These are phyloP conservation scores for Tricholoma matsutake DNA, from an alignment of 768 basidiomycete genomes.

Conservation along the genomic window DNA sequence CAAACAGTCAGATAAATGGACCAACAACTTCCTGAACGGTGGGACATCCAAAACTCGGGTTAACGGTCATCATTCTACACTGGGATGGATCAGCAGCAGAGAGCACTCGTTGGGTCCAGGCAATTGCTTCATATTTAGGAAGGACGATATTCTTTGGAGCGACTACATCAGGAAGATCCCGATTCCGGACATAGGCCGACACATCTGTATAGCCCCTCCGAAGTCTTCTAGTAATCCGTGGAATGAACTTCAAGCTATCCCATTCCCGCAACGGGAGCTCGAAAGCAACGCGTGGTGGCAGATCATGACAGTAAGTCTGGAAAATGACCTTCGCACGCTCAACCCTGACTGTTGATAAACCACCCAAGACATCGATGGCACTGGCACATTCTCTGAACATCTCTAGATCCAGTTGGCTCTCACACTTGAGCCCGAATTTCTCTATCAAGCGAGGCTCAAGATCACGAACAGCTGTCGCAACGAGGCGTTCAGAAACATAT, in stretches of 20 bases:
- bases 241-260: conserved; percentile 39
- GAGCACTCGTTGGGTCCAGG: conserved; percentile 48
- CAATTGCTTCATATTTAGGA: conserved; percentile 35
- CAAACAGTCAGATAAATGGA: conserved; percentile 2
- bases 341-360: conserved; percentile 7
- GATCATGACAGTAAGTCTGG: conserved; percentile 28
- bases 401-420: conserved; percentile 25
- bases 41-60: conserved; percentile 39
- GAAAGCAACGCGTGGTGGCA: conserved; percentile 28
- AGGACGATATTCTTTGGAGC: conserved; percentile 37
- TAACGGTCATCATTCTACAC: conserved; percentile 29
- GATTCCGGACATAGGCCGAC: conserved; percentile 20
- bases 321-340: conserved; percentile 31
- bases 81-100: conserved; percentile 27
- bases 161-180: conserved; percentile 29
- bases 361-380: conserved; percentile 24
- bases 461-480: conserved; percentile 26
- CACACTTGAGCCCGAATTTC: conserved; percentile 28
- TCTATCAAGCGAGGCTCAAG: conserved; percentile 25
- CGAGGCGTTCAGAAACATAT: conserved; percentile 26
- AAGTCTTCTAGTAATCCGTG: conserved; percentile 20
- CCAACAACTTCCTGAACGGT: conserved; percentile 41
- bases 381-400: conserved; percentile 36
- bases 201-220: conserved; percentile 13
- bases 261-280: conserved; percentile 26